Percentiles rank a stretch among this genome's conserved stretches.
Evolutionary conservation across 1,284 basidiomycete genomes (phyloP).

Genomic region (Ganoderma boninense): DNA sequence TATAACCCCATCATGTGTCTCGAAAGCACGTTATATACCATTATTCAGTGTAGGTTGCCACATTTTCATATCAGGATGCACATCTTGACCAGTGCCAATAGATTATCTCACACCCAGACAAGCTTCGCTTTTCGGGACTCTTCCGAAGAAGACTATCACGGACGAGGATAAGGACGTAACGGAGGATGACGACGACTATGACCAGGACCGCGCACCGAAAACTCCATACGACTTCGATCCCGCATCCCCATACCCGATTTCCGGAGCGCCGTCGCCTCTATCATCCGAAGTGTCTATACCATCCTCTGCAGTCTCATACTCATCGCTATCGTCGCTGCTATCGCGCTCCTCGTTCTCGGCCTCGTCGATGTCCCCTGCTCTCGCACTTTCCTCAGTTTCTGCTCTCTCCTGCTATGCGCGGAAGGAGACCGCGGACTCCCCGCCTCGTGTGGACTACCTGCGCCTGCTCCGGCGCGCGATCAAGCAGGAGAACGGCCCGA

Average conservation of each 20-base stretch:
- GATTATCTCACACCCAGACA: conserved; percentile 74
- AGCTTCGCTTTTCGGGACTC: conserved; percentile 68
- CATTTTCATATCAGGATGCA: background rate
- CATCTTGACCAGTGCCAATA: conserved; percentile 41
- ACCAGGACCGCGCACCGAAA: conserved; percentile 16
- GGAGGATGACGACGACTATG: conserved; percentile 39
- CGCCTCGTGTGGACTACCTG: conserved; percentile 54
- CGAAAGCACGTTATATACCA: conserved; percentile 70
- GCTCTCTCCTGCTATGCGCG: conserved; percentile 47
- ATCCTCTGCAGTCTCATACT: conserved; percentile 29
- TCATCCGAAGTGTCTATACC: conserved; percentile 34
- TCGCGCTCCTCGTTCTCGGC: conserved; percentile 33
- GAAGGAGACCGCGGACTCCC: conserved; percentile 35
- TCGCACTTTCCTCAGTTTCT: conserved; percentile 41
- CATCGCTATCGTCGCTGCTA: conserved; percentile 36
- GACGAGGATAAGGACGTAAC: conserved; percentile 52
- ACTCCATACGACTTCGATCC: background rate
- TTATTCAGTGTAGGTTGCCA: conserved; percentile 64
- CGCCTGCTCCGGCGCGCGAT: conserved; percentile 71
- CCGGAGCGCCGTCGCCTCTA: conserved; percentile 42
- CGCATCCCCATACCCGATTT: conserved; percentile 10
- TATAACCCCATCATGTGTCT: conserved; percentile 82
- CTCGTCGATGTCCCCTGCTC: conserved; percentile 30
- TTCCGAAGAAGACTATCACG: conserved; percentile 58
- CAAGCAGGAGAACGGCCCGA: conserved; percentile 67